Evolutionary conservation across 768 basidiomycete species (phyloP).

Genomic region (Arthromyces matolae): DNA sequence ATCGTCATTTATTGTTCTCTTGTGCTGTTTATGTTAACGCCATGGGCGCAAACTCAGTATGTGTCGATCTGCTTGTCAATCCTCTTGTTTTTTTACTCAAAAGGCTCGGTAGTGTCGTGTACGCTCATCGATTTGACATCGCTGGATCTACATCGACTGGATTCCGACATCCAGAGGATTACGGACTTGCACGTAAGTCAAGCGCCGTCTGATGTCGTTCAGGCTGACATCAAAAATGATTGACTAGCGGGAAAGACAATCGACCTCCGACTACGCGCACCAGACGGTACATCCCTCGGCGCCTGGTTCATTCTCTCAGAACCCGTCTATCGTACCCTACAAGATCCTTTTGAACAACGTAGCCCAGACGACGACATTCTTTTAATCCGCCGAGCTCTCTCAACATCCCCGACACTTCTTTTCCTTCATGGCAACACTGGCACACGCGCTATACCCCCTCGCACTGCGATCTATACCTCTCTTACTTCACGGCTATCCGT

Average conservation of each 20-base stretch:
- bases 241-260: conserved; percentile 56
- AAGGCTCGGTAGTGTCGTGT: conserved; percentile 37
- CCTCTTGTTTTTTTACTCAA: no score
- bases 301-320: conserved; percentile 66
- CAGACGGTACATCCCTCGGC: conserved; percentile 62
- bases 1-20: conserved; percentile 18
- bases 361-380: conserved; percentile 10
- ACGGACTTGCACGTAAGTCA: conserved; percentile 39
- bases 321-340: conserved; percentile 38
- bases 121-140: conserved; percentile 35
- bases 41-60: conserved; percentile 37
- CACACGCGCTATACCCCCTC: conserved; percentile 50
- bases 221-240: background rate
- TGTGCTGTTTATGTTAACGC: conserved; percentile 34
- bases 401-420: conserved; percentile 52
- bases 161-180: conserved; percentile 37
- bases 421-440: conserved; percentile 76
- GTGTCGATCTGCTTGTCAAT: no score
- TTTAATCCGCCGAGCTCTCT: conserved; percentile 26
- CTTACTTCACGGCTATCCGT: conserved; percentile 48
- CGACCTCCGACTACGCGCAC: conserved; percentile 54
- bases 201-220: background rate
- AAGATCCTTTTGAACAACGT: conserved; percentile 32
- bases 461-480: conserved; percentile 47
- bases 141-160: conserved; percentile 27